Evolutionary conservation across 768 basidiomycete species (phyloP), one percentile per base, ranked within the genome.

Genomic region (Suillus subluteus): DNA sequence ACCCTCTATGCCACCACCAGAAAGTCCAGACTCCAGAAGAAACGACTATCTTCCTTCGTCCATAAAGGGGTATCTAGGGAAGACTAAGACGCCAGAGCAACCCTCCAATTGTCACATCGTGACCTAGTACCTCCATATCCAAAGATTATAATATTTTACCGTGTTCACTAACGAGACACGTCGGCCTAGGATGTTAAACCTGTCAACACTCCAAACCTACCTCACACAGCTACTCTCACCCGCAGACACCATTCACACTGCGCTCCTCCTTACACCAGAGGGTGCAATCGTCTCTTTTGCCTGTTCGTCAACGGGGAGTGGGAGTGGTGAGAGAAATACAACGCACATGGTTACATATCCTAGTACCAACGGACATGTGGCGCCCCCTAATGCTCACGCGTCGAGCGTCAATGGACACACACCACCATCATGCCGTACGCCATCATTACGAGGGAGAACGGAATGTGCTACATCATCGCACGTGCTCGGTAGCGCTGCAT

Each of bases 251-350:
- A 75, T 93, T 66, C 92, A 94, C 73, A 92, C 91, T 0, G 91
- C 87, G 2, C 82, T 88, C 50, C 81, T 94, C 38, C 79, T 92
- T 66, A 92, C 90, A 16, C 87, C 90, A 6, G 79, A 88, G n/a
- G 92, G 92, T 16, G 88, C 92, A 69, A 80, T 94, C 35, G 83
- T 94, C 26, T 90, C 89, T 2, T 87, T 82, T 71, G 88, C 88
- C 6, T 83, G 85, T 16, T 75, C 80, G 84, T 35, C 82, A 83
- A n/a, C 72, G 13, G 68, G 54, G 59, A 65, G 18, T 38, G 55
- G 11, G 64, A 37, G 13, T 15, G 55, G 21, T 61, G 21, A 32
- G 8, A 23, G 62, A 26, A 40, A 41, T 6, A 26, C 11, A 4
- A 41, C 18, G 6, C 40, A 37, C 55, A 3, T 12, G 6, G 15